Conservation (phyloP, 179 eudicot species). For the Sideroxylon spinosum region DNA sequence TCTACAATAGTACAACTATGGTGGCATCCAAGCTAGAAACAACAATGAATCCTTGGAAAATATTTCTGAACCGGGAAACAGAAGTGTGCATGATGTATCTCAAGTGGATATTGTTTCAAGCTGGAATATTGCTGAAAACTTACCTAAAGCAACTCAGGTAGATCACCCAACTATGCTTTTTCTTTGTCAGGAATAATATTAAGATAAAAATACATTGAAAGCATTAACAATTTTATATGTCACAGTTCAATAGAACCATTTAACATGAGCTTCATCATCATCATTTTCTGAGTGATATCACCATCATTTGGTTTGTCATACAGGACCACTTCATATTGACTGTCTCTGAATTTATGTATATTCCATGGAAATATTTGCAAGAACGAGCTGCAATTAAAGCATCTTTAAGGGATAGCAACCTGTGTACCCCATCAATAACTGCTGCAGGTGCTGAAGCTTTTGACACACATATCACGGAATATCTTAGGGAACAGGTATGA, state of each 20-base stretch:
- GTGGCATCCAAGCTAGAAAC: constrained; percentile 82
- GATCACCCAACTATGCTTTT: constrained; percentile 11
- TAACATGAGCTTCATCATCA: neutral
- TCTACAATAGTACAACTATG: constrained; percentile 71
- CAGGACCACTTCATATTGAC: constrained; percentile 80
- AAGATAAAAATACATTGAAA: neutral
- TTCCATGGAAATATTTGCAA: constrained; percentile 78
- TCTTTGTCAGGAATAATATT: neutral
- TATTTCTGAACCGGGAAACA: constrained; percentile 28
- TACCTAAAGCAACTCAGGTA: constrained; percentile 77
- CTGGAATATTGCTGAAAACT: constrained; percentile 84
- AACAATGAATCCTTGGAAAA: constrained; percentile 39
- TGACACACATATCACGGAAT: constrained; percentile 53
- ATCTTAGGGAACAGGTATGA: constrained; percentile 73
- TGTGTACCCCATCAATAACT: constrained; percentile 89
- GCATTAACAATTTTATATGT: neutral
- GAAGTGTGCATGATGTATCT: constrained; percentile 35
- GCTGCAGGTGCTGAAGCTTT: constrained; percentile 80
- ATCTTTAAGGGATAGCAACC: constrained; percentile 43
- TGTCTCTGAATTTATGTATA: constrained; percentile 84
- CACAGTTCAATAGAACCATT: neutral
- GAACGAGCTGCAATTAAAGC: constrained; percentile 52
- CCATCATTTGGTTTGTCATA: constrained; percentile 17
- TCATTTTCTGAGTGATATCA: neutral
- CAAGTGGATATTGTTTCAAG: constrained; percentile 73